A percentile compares a stretch with the other conserved stretches of the same genome.
Conservation (phyloP, 192 early-diverging fungal species). For the Umbelopsis sp. region DNA sequence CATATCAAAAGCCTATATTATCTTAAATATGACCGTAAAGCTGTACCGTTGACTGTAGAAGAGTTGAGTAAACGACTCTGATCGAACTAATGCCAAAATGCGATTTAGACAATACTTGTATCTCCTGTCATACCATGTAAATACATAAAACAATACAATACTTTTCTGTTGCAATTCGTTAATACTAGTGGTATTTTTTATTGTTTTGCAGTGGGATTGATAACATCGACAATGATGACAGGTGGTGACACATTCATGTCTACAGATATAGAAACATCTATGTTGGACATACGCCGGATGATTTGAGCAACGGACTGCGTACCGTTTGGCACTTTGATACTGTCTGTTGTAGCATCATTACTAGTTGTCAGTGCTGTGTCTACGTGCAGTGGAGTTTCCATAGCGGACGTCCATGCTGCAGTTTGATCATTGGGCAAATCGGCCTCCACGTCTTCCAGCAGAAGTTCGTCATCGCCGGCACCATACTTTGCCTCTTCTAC, state of each 20-base stretch:
- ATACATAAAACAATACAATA: background rate
- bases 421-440: background rate
- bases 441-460: conserved; percentile 4
- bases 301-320: background rate
- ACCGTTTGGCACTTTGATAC: background rate
- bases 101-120: background rate
- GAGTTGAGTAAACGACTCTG: conserved; percentile 50
- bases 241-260: conserved; percentile 20
- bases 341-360: background rate
- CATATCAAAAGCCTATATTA: conserved; percentile 66
- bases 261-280: background rate
- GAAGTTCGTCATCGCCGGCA: conserved; percentile 2
- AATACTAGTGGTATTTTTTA: background rate
- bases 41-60: conserved; percentile 56
- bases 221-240: conserved; percentile 11
- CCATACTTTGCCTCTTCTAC: background rate
- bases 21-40: conserved; percentile 43
- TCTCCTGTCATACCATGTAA: background rate
- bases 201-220: conserved; percentile 2
- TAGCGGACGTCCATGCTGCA: background rate
- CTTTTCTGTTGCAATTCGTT: background rate
- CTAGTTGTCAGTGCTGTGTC: background rate
- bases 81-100: background rate
- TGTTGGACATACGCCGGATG: background rate
- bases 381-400: background rate